Percentiles rank a stretch among this genome's conserved stretches.
Evolutionary conservation across 345 rosid genomes (phyloP).

Genomic region (Kandelia obovata): DNA sequence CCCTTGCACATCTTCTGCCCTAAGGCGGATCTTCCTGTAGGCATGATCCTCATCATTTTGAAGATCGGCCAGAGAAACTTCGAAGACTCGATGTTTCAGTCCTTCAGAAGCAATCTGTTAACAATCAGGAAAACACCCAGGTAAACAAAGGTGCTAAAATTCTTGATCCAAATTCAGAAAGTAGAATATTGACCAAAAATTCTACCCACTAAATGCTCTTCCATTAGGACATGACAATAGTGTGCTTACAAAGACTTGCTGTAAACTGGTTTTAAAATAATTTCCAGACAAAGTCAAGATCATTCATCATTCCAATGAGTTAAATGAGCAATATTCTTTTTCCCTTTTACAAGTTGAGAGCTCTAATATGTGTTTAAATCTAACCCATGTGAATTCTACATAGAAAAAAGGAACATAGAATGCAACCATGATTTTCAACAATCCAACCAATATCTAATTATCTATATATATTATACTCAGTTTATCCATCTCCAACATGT

Average conservation of each 20-base stretch:
- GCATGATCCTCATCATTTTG: constrained; percentile 79
- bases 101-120: constrained; percentile 96
- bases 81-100: constrained; percentile 85
- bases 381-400: too few relatives aligned
- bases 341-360: too few relatives aligned
- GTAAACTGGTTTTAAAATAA: background rate
- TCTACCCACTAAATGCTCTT: background rate
- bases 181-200: background rate
- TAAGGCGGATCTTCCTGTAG: constrained; percentile 83
- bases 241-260: background rate
- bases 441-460: background rate
- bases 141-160: background rate
- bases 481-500: too few relatives aligned
- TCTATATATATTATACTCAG: background rate
- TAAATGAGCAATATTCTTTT: too few relatives aligned
- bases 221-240: background rate
- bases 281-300: background rate
- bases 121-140: background rate
- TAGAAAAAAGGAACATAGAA: background rate
- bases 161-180: background rate
- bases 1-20: constrained; percentile 96
- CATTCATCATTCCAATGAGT: background rate
- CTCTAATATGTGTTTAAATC: too few relatives aligned
- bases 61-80: constrained; percentile 86
- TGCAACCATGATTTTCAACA: background rate